Evolutionary conservation across 192 early-diverging fungal species (phyloP).

Genomic region (Coemansia sp.): DNA sequence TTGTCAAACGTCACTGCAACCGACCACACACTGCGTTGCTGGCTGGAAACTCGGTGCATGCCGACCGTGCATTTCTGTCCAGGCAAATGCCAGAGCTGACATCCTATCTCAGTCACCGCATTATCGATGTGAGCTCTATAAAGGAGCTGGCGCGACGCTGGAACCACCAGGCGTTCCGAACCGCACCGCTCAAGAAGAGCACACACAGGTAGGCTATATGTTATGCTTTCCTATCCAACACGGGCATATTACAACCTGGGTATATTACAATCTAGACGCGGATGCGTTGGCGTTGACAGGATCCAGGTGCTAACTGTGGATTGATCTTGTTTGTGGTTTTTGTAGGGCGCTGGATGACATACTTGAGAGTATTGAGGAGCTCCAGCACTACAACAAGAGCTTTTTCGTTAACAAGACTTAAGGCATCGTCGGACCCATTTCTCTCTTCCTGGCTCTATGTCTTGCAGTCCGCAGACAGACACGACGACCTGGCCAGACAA

Average conservation of each 20-base stretch:
- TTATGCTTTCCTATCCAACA: too few species aligned
- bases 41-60: constrained; percentile 93
- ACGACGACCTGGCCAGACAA: too few species aligned
- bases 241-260: too few species aligned
- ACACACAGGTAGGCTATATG: constrained; percentile 45
- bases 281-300: too few species aligned
- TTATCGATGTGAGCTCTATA: constrained; percentile 85
- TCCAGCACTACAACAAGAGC: constrained; percentile 67
- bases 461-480: background rate
- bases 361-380: constrained; percentile 84
- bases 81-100: constrained; percentile 77
- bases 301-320: too few species aligned
- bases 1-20: constrained; percentile 72
- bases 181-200: constrained; percentile 61
- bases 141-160: constrained; percentile 86
- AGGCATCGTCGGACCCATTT: background rate
- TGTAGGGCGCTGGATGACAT: constrained; percentile 88
- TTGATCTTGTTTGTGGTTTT: background rate
- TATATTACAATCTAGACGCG: too few species aligned
- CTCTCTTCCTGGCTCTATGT: background rate
- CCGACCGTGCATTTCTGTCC: constrained; percentile 80
- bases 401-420: constrained; percentile 52
- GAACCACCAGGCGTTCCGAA: constrained; percentile 58
- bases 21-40: constrained; percentile 62
- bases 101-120: constrained; percentile 80